Evolutionary conservation across 2,329 filamentous ascomycete genomes (phyloP).

Genomic region (Calonectria pseudoturangicola): DNA sequence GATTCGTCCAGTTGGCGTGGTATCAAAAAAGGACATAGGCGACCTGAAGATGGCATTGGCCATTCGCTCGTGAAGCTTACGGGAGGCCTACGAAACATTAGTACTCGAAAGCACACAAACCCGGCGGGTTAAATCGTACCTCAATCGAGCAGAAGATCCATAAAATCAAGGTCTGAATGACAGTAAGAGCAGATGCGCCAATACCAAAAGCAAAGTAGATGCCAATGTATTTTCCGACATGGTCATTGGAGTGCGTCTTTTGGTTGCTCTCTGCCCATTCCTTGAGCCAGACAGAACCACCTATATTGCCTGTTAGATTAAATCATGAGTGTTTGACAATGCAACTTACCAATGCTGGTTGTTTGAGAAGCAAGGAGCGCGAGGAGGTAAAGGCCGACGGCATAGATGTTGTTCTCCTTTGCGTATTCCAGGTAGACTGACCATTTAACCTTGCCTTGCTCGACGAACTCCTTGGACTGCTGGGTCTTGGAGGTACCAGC

Average conservation of each 20-base stretch:
- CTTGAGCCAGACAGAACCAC: constrained; percentile 94
- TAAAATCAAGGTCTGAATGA: constrained; percentile 93
- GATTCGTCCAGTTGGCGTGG: constrained; percentile 95
- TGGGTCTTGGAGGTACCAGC: constrained; percentile 83
- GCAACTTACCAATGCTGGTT: constrained; percentile 81
- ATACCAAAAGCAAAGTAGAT: constrained; percentile 97
- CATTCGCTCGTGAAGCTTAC: constrained; percentile 98
- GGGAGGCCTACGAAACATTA: constrained; percentile 78
- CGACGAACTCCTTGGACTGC: constrained; percentile 89
- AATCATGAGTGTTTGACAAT: neutral
- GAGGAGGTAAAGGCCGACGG: constrained; percentile 86
- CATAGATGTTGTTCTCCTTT: constrained; percentile 91
- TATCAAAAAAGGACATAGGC: constrained; percentile 99
- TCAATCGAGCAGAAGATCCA: constrained; percentile 99
- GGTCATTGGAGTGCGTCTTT: constrained; percentile 78
- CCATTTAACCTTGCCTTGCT: constrained; percentile 99
- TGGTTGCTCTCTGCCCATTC: constrained; percentile 91
- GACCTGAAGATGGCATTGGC: constrained; percentile 97
- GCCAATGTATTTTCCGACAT: constrained; percentile 93
- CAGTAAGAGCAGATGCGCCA: constrained; percentile 88
- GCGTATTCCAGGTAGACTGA: constrained; percentile 93
- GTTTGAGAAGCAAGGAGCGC: constrained; percentile 88
- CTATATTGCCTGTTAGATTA: constrained; percentile 60
- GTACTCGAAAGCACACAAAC: constrained; percentile 36
- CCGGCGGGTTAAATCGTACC: constrained; percentile 66